Evolutionary conservation across 352 stramenopile genomes (phyloP), one percentile per base, ranked within the genome.

Genomic region (Phytopythium chamaehyphon): DNA sequence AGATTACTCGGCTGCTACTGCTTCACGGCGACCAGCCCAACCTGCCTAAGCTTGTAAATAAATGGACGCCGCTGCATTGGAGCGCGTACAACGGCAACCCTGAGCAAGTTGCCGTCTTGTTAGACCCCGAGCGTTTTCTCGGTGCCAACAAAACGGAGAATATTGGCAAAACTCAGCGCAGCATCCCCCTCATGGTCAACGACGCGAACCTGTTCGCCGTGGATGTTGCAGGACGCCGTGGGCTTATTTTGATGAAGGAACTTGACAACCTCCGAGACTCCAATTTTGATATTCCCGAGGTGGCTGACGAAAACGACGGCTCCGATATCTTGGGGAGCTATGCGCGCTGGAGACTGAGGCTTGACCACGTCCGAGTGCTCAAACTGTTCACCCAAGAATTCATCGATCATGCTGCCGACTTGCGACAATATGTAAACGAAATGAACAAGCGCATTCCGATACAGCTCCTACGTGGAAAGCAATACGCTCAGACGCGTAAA

Each of bases 41-140:
- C 47, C 28, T 87, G 12, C 63, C 73, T 36, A 92, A 92, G 55
- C 66, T 61, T 26, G 72, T 67, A 21, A 83, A 86, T 53, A 65
- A 82, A 37, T 92, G 82, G 82, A 88, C 79, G 39, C 71, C 79
- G 24, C 56, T 90, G 10, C 79, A 89, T 61, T 90, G 82, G 79
- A 63, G 54, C n/a, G 76, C 78, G 36, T 93, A 86, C 64, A 74
- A 89, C 18, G 82, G 82, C 24, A 84, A 86, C 56, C 72, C 88
- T 47, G 79, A 90, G 37, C 60, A 83, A 49, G 68, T 76, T 19
- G 54, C 59, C 16, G 61, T 90, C 24, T 44, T 90, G 15, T 44
- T 93, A 3, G 49, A 86, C n/a, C 78, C 76, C 21, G 35, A 50
- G 9, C 28, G 28, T 9, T 33, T 33, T 33, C 28, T 33, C 6